Base-by-base conservation (phyloP, 2,329 filamentous ascomycete species). In the Stemphylium beticola region DNA sequence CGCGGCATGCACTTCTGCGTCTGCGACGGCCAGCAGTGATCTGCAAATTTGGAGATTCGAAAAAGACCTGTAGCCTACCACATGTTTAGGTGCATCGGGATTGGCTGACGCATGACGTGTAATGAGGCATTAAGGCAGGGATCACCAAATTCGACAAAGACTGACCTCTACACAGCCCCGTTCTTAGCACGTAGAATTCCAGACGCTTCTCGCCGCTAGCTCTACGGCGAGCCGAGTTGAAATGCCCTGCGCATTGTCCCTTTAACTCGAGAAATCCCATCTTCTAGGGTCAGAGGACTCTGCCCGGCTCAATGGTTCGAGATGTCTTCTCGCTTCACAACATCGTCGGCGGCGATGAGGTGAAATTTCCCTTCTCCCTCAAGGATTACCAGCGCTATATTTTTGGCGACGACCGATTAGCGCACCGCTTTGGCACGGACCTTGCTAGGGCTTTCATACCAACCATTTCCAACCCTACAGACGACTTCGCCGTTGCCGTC, bases 351-450 rank as follows among this genome's bases (percentile, higher is more conserved):
- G 57, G 46, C 41, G 49, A 59, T 12, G 48, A 53, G 20, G 51
- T 55, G 34, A 56, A 38, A 12, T 65, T 65, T 39, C 65, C 65
- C 15, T 64, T 68, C 38, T 42, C 61, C 31, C 39, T 62, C 50
- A 58, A 57, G 12, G 64, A 66, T 34, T 68, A 66, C 43, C 64
- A 66, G 43, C 60, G 57, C 36, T 68, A 65, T 44, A 50, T 66
- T n/a, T 68, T 68, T 50, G 65, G 65, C 34, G 62, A 66, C 55
- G 62, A 61, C 54, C 59, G 53, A 51, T 55, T 65, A 64, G 64
- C 65, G 57, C 53, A 62, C 48, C 58, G 53, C 26, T 57, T 66
- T 46, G 65, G 65, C 58, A 68, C 62, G 49, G 62, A 65, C 51
- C 62, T 65, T 55, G 64, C 64, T 62, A 62, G 61, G 55, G 62